A percentile compares a stretch with the other conserved stretches of the same genome.
Conservation (phyloP, 163 green algal species). For the Chlamydomonas reinhardtii region DNA sequence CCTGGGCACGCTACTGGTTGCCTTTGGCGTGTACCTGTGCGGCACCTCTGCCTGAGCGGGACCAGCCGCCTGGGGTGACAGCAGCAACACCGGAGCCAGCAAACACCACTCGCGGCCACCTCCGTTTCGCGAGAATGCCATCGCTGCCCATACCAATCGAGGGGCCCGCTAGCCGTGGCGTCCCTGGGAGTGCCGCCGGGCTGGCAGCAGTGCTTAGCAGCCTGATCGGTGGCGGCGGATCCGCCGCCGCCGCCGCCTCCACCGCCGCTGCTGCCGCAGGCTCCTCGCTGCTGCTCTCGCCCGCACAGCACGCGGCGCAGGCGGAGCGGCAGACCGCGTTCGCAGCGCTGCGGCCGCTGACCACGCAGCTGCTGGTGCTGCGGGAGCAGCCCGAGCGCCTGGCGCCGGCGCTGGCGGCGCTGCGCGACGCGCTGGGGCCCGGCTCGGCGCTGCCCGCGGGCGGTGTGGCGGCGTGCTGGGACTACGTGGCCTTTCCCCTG, state of each 20-base stretch:
- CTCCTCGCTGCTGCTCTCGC: no score
- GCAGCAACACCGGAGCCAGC: background rate
- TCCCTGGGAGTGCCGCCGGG: no score
- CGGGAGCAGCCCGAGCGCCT: constrained; percentile 49
- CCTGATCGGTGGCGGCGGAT: no score
- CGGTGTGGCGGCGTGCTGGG: constrained; percentile 70
- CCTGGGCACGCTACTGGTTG: constrained; percentile 65
- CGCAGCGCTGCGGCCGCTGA: constrained; percentile 72
- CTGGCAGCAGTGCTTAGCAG: no score
- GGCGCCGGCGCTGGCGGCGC: constrained; percentile 36
- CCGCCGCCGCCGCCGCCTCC: no score
- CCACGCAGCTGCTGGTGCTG: constrained; percentile 68
- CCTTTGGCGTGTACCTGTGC: constrained; percentile 69
- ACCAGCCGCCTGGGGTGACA: background rate
- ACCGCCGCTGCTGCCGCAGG: no score
- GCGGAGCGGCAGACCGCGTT: constrained; percentile 61
- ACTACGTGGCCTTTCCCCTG: constrained; percentile 83
- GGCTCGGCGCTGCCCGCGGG: constrained; percentile 5
- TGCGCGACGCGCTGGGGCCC: constrained; percentile 30
- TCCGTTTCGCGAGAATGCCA: no score
- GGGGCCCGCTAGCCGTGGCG: no score
- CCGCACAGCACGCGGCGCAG: background rate
- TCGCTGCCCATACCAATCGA: no score
- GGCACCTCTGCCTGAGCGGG: background rate
- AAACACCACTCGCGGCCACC: no score